Base-by-base conservation (phyloP, 306 rosid genomes). In the Rubus idaeus region DNA sequence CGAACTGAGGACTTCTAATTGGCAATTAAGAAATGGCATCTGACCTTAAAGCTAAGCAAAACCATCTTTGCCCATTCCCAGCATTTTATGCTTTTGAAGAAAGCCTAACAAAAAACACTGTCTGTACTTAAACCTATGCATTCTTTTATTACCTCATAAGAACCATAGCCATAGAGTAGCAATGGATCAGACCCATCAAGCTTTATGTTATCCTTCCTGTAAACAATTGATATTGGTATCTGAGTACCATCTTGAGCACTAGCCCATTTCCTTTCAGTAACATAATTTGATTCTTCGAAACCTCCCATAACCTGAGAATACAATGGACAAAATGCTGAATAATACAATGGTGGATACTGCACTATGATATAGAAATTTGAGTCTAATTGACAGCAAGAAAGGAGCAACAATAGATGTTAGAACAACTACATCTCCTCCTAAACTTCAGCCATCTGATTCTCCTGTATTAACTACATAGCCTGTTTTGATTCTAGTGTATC, bases 91-190 rank as follows among this genome's bases (percentile, higher is more conserved):
- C n/a, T n/a, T n/a, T n/a, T n/a, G n/a, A n/a, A 71, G 56, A 17
- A 40, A 18, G 17, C 30, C 10, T 3, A 30, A 70, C 4, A 9
- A 71, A 5, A 8, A 40, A 3, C 40, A n/a, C 5, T 0, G 71
- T 10, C 8, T 61, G 8, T n/a, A 70, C 21, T 46, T 75, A 10
- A 81, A 21, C 53, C 16, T 14, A 42, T 21, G 50, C 23, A 51
- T 56, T 49, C 10, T 18, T 67, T 50, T 82, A 55, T 75, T 92
- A 91, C 98, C 98, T 94, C 97, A 74, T 94, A 94, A 23, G 98
- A 94, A 40, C 98, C 98, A 62, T 94, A 94, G 82, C 98, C 98
- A 68, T 94, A 89, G 75, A 94, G 98, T 66, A 92, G 89, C 72
- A 92, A 85, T 49, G 98, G 95, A 81, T 92, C 93, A 51, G 92